Percentiles rank a stretch among this genome's conserved stretches.
phyloP scores from a whole-genome alignment of 129 eudicot species.

The sunflower (Helianthus annuus) region HanXRQr2.0-SUNRISE NC_035449.2:94999473-94999972 shows the following conservation, averaged over 20 bases:
- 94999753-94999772: no score
- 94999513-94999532: slow-evolving; percentile 27
- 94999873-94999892: background rate
- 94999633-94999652: slow-evolving; percentile 5
- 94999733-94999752: no score
- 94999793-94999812: background rate
- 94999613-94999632: slow-evolving; percentile 9
- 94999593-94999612: slow-evolving; percentile 14
- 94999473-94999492: slow-evolving; percentile 23
- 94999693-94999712: slow-evolving; percentile 9
- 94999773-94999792: no score
- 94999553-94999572: slow-evolving; percentile 14
- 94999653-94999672: background rate
- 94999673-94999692: slow-evolving; percentile 1
- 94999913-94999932: background rate
- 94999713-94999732: no score
- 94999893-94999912: background rate
- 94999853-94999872: background rate
- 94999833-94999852: background rate
- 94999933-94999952: background rate
- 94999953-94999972: background rate
- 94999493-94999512: slow-evolving; percentile 20
- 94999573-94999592: slow-evolving; percentile 9
- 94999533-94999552: slow-evolving; percentile 22
- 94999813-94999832: background rate